Base-by-base conservation (phyloP, 2,329 filamentous ascomycete species). In the Pseudogymnoascus sp. region DNA sequence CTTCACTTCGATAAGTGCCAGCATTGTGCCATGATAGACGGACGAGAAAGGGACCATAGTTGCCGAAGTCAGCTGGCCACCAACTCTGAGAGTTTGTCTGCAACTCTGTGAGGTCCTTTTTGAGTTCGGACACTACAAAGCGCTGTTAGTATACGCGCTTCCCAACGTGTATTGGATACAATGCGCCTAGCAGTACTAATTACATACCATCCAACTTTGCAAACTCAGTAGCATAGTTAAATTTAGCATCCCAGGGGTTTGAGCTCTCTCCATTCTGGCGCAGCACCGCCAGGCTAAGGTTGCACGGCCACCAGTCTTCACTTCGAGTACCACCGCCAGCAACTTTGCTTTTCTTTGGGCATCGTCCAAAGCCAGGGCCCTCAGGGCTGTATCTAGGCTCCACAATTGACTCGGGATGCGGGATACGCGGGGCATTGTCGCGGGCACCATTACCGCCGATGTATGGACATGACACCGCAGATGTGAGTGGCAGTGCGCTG, bases 21-120 rank as follows among this genome's bases (percentile, higher is more conserved):
- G 83, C 79, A 63, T 80, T 82, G 76, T 85, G 83, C 83, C 83
- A 86, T 66, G 83, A 81, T 81, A 85, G 81, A 56, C 83, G 82
- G 70, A 86, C 78, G 71, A 86, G 85, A 11, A 86, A 77, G 16
- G 75, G 83, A 64, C 83, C 83, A 67, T 86, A 86, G 75, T 85
- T 82, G 64, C 83, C 83, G 68, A 84, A 85, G 70, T 86, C 83
- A 25, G 83, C 83, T 1, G 83, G 83, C 83, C 83, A 86, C 78
- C 79, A 85, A 37, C 83, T 80, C 72, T 86, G 82, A 12, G 82
- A 84, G 71, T 84, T 79, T 64, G 81, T 85, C 82, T 85, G 83
- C 70, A 85, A 67, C 34, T 74, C 76, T 46, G 77, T 72, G 28
- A 86, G 73, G 69, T 86, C 83, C 72, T 83, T 81, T 79, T 86